Conservation (phyloP, 805 yeast genomes). For the Ogataea wickerhamii region DNA sequence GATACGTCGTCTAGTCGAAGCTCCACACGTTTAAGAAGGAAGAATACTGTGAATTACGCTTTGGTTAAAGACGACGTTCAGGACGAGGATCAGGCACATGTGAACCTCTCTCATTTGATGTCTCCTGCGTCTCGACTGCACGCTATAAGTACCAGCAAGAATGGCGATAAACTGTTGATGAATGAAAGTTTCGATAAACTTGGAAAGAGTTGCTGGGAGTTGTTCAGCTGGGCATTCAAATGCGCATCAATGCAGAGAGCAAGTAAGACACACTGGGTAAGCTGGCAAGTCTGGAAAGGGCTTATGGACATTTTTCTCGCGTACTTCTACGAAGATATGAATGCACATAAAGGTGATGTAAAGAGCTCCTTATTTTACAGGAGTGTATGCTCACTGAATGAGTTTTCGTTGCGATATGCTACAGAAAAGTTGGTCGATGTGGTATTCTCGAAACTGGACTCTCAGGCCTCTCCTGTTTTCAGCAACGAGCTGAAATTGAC, state of each 20-base stretch:
- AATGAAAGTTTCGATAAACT: constrained; percentile 26
- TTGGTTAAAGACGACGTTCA: background rate
- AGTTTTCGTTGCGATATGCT: constrained; percentile 8
- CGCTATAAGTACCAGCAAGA: too few relatives aligned
- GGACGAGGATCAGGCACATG: background rate
- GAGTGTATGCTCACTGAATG: constrained; percentile 6
- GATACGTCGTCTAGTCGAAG: constrained; percentile 1
- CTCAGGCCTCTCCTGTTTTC: constrained; percentile 12
- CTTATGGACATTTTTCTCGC: constrained; percentile 11
- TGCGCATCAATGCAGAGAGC: constrained; percentile 21
- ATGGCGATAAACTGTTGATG: constrained; percentile 20
- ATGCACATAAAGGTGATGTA: constrained; percentile 2
- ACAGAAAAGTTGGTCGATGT: constrained; percentile 13
- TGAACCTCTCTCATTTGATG: background rate
- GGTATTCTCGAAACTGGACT: constrained; percentile 12
- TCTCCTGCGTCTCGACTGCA: constrained; percentile 7
- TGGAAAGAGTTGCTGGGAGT: constrained; percentile 24
- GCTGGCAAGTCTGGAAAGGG: constrained; percentile 20
- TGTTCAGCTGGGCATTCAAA: constrained; percentile 29
- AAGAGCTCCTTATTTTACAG: constrained; percentile 6
- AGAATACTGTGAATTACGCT: constrained; percentile 2
- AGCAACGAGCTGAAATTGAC: constrained; percentile 16
- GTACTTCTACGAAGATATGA: constrained; percentile 9
- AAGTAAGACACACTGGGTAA: constrained; percentile 6
- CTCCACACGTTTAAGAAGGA: constrained; percentile 13